phyloP scores from a whole-genome alignment of 139 green algal genomes.

The Microglena sp. region DNA sequence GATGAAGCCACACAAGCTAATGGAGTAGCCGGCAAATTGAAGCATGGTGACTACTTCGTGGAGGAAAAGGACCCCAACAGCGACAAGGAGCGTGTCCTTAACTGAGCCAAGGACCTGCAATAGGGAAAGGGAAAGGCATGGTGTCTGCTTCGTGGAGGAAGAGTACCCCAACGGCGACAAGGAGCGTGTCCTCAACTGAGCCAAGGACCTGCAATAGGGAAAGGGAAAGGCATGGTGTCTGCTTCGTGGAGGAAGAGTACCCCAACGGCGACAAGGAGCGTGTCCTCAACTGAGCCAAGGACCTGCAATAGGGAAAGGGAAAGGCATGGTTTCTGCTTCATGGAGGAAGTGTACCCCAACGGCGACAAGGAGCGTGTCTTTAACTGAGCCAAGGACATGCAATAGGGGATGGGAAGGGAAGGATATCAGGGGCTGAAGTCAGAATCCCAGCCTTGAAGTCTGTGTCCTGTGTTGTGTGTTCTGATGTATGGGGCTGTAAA shows the following conservation, averaged over 20 bases:
- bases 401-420: too few relatives aligned
- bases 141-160: constrained; percentile 48
- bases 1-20: constrained; percentile 50
- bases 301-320: constrained; percentile 17
- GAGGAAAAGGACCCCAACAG: constrained; percentile 56
- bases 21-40: constrained; percentile 45
- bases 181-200: constrained; percentile 69
- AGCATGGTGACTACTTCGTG: constrained; percentile 24
- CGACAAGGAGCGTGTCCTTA: constrained; percentile 71
- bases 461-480: too few relatives aligned
- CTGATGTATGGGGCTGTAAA: too few relatives aligned
- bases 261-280: constrained; percentile 56
- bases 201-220: constrained; percentile 39
- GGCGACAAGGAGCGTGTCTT: constrained; percentile 66
- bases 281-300: constrained; percentile 74
- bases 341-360: constrained; percentile 56
- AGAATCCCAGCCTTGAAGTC: too few relatives aligned
- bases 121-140: not conserved
- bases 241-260: constrained; percentile 54
- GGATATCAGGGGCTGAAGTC: too few relatives aligned
- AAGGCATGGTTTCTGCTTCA: constrained; percentile 24
- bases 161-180: constrained; percentile 59
- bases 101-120: constrained; percentile 57
- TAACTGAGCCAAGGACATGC: constrained; percentile 63
- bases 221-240: not conserved